Base-by-base conservation (phyloP, 345 rosid species). In the Bruguiera gymnorhiza region DNA sequence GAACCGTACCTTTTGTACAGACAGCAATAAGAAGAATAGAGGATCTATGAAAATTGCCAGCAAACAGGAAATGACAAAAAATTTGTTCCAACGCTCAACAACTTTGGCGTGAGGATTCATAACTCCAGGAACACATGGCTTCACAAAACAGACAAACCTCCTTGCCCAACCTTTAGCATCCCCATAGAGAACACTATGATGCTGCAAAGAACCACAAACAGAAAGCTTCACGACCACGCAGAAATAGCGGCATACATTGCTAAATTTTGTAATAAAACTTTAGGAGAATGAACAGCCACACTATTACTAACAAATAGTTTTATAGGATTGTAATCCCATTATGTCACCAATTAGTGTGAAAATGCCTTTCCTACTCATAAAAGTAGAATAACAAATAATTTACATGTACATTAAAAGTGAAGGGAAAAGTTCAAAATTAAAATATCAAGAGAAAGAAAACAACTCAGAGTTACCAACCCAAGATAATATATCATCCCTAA, bases 101-200 rank as follows among this genome's bases (percentile, higher is more conserved):
- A 69, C 50, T 75, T 73, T 75, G 27, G 86, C 54, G 75, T 94
- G 97, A 77, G 98, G 97, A 80, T 91, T 94, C 90, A 89, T 84
- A 78, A 91, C 83, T 36, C 88, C 83, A 32, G 84, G 90, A 76
- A 88, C 71, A 78, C 68, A 62, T 27, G 65, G 67, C 60, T 30
- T 31, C 58, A 83, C 7, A 82, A 39, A 78, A 8, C 90, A 74
- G 51, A 66, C 43, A 63, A 81, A 74, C 63, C 88, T 69, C 75
- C 76, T 89, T 29, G 88, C 91, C 89, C 98, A 89, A 11, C 98
- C 90, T 83, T 83, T 85, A 68, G 97, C 96, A 76, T 89, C 96
- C 63, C 87, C 96, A 23, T 89, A 87, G 13, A 91, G 77, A 82
- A 71, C 80, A 78, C 84, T 86, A 63, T 85, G 91, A 68, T 82